Evolutionary conservation across 2,329 filamentous ascomycete species (phyloP).

Genomic region (Curvularia lunata): DNA sequence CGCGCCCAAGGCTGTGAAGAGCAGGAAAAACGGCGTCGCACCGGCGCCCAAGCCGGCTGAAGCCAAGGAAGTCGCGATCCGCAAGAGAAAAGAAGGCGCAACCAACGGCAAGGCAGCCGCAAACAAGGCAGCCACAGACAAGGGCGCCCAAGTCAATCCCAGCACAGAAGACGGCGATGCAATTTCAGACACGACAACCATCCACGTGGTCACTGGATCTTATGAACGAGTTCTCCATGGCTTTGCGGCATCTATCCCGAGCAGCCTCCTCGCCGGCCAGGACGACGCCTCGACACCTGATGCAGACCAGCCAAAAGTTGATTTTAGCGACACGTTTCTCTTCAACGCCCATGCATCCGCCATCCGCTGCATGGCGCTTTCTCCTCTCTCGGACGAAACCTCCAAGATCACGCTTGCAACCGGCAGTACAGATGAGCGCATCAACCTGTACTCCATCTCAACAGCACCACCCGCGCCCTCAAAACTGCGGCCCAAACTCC

Average conservation of each 20-base stretch:
- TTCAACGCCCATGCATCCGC: constrained; percentile 93
- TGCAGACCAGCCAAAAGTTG: constrained; percentile 50
- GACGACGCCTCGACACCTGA: constrained; percentile 25
- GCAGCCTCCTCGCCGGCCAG: constrained; percentile 38
- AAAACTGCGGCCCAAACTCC: constrained; percentile 64
- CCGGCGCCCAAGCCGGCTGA: constrained; percentile 27
- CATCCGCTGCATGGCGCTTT: constrained; percentile 87
- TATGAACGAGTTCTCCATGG: constrained; percentile 95
- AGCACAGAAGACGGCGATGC: constrained; percentile 13
- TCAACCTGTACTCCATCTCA: constrained; percentile 93
- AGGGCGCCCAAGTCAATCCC: constrained; percentile 17
- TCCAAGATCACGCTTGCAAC: constrained; percentile 89
- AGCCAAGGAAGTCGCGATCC: constrained; percentile 22
- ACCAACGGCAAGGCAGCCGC: constrained; percentile 26
- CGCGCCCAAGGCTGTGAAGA: constrained; percentile 35
- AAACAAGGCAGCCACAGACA: constrained; percentile 24
- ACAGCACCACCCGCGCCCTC: constrained; percentile 60
- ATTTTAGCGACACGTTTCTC: constrained; percentile 91
- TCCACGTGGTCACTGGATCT: constrained; percentile 90
- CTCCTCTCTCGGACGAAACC: constrained; percentile 69
- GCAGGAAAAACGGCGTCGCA: constrained; percentile 31
- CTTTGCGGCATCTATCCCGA: constrained; percentile 74
- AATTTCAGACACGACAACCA: constrained; percentile 47
- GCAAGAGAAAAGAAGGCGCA: constrained; percentile 27
- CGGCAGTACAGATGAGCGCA: constrained; percentile 89